A percentile compares a stretch with the other conserved stretches of the same genome.
phyloP scores from a whole-genome alignment of 2,329 filamentous ascomycete species.

The Aureobasidium melanogenum region DNA sequence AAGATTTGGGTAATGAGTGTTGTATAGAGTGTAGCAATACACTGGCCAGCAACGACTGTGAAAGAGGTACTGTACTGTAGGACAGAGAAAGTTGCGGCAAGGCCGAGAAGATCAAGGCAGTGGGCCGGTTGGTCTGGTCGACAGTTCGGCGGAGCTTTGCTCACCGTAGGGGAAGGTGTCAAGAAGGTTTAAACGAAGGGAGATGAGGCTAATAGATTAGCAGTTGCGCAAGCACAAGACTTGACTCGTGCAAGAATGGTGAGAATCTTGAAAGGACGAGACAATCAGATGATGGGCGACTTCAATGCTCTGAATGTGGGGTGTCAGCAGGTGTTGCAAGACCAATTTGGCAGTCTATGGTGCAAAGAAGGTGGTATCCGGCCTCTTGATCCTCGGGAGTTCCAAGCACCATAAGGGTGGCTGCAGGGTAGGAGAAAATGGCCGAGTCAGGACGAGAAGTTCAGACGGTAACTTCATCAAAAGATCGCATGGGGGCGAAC shows the following conservation, averaged over 20 bases:
- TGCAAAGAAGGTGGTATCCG: constrained; percentile 7
- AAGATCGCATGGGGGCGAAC: constrained; percentile 7
- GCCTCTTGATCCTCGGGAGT: neutral
- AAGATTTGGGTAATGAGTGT: neutral
- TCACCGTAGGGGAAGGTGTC: constrained; percentile 6
- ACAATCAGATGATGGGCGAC: constrained; percentile 11
- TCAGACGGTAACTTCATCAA: constrained; percentile 5
- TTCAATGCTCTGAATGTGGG: constrained; percentile 3
- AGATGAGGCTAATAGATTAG: constrained; percentile 16
- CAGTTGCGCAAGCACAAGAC: constrained; percentile 16
- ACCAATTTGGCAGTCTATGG: constrained; percentile 4
- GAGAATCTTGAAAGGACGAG: constrained; percentile 12
- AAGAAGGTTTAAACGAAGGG: constrained; percentile 15
- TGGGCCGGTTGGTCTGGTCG: constrained; percentile 5
- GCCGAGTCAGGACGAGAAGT: constrained; percentile 9
- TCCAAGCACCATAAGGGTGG: constrained; percentile 7
- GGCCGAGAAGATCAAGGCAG: constrained; percentile 12
- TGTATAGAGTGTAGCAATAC: constrained; percentile 9
- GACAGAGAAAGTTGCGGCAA: constrained; percentile 11
- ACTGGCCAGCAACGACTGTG: constrained; percentile 7
- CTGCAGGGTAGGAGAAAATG: constrained; percentile 5
- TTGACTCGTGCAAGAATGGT: constrained; percentile 14
- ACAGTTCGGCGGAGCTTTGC: constrained; percentile 10
- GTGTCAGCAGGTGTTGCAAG: constrained; percentile 9
- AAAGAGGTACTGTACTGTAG: constrained; percentile 7